Evolutionary conservation across 345 rosid genomes (phyloP), one percentile per base, ranked within the genome.

Genomic region (Citrus reticulata): DNA sequence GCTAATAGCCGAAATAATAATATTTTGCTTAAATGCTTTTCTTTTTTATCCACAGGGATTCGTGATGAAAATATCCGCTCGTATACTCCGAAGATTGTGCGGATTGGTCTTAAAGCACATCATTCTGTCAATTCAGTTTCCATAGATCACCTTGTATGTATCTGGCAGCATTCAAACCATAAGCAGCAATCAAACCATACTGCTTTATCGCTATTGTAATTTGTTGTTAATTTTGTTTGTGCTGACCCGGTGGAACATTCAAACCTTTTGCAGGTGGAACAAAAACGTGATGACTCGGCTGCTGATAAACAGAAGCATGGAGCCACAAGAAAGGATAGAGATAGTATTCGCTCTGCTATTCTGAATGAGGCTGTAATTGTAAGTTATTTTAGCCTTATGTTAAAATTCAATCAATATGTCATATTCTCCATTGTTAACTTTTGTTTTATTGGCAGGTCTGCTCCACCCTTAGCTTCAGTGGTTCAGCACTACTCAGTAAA

Each of bases 401-500:
- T 80, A 70, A 40, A 54, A 54, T 60, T 80, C 37, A 80, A 57
- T 72, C 74, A 46, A 63, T 75, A 32, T 79, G 39, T 11, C 54
- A 66, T 79, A 68, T 55, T 32, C 57, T 60, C 54, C 40, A n/a
- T 39, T 40, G 30, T 68, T 78, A 74, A 61, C 64, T 78, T 86
- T 59, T 70, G 67, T 79, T 72, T 74, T 58, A 72, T 77, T 78
- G 82, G 77, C 87, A 94, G 98, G 98, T 96, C 49, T 96, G 90
- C 73, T 88, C 95, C 78, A 96, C 98, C 68, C 97, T 96, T 77
- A 94, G 99, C 86, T 94, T 96, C 88, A 96, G 98, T 73, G 98
- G 98, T 72, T 93, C 98, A 0, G 76, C 90, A 68, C 82, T 93
- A 77, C 90, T 96, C 73, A 81, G 91, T 72, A 94, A 90, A 85